phyloP scores from a whole-genome alignment of 345 rosid species.

The Balakata baccata region DNA sequence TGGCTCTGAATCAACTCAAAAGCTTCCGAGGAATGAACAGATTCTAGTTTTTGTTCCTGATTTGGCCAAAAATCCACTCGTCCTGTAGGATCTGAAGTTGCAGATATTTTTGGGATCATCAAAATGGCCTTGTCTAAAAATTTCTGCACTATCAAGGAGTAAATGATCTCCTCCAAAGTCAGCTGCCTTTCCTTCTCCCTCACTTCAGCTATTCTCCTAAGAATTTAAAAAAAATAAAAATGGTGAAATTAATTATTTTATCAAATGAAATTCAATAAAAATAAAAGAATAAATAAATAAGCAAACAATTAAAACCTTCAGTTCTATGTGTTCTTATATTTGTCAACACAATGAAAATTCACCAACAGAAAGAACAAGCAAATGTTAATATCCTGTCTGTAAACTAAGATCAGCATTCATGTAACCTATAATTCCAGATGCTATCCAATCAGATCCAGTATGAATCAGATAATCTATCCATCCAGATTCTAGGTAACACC shows the following conservation, averaged over 20 bases:
- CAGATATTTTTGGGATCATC: slow-evolving; percentile 69
- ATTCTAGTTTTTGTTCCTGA: slow-evolving; percentile 78
- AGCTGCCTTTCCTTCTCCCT: slow-evolving; percentile 66
- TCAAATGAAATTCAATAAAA: slow-evolving; percentile 2
- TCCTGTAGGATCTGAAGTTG: slow-evolving; percentile 70
- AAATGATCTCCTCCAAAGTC: slow-evolving; percentile 72
- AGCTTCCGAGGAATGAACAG: slow-evolving; percentile 87
- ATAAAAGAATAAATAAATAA: background rate
- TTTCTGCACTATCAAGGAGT: slow-evolving; percentile 74
- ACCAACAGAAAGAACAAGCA: background rate
- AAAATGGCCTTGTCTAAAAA: slow-evolving; percentile 61
- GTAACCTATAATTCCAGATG: background rate
- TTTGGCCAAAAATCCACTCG: slow-evolving; percentile 92
- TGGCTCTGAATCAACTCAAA: slow-evolving; percentile 93
- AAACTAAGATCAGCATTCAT: background rate
- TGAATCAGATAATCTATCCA: background rate
- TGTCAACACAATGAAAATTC: background rate
- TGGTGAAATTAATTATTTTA: slow-evolving; percentile 3
- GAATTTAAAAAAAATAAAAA: slow-evolving; percentile 4
- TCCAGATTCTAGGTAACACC: background rate
- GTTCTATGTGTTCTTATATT: background rate
- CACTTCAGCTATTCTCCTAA: slow-evolving; percentile 86
- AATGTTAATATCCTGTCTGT: background rate
- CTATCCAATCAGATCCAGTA: background rate
- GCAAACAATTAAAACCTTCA: background rate